A percentile compares a stretch with the other conserved stretches of the same genome.
phyloP scores from a whole-genome alignment of 2,329 filamentous ascomycete genomes.

The Lasiodiplodia theobromae region DNA sequence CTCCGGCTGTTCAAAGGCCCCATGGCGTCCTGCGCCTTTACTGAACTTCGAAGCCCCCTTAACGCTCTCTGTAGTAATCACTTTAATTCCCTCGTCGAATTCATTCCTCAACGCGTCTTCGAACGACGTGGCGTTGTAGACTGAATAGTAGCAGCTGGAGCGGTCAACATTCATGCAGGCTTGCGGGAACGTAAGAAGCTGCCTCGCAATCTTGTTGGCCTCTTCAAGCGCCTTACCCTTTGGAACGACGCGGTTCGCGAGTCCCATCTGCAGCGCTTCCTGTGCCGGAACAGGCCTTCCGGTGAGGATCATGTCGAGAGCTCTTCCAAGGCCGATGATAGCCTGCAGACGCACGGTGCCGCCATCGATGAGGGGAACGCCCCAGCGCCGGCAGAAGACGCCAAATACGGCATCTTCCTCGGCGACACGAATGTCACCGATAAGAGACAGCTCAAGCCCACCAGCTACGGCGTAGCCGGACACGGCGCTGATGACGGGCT shows the following conservation, averaged over 20 bases:
- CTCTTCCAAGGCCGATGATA: conserved; percentile 57
- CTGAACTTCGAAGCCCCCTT: conserved; percentile 52
- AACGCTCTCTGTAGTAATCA: conserved; percentile 54
- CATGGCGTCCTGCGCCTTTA: conserved; percentile 50
- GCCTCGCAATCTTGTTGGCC: conserved; percentile 48
- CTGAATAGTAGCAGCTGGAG: conserved; percentile 57
- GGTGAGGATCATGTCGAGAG: conserved; percentile 62
- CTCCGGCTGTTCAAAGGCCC: conserved; percentile 35
- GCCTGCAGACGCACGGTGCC: conserved; percentile 62
- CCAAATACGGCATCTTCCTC: conserved; percentile 63
- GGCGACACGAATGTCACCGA: conserved; percentile 62
- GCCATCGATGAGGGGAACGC: conserved; percentile 60
- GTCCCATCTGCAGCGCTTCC: conserved; percentile 48
- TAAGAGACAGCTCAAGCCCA: conserved; percentile 60
- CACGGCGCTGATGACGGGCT: conserved; percentile 61
- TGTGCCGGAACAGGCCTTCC: conserved; percentile 57
- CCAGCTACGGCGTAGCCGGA: conserved; percentile 63
- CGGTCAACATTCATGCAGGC: conserved; percentile 61
- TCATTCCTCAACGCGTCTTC: conserved; percentile 43
- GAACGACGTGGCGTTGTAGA: conserved; percentile 57
- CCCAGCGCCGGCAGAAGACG: conserved; percentile 63
- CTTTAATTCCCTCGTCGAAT: conserved; percentile 52
- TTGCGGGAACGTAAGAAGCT: conserved; percentile 60
- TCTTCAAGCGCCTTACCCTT: too few species aligned
- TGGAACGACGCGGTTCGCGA: too few species aligned